These are phyloP conservation scores for Aspergillus costaricaensis DNA, from an alignment of 2,329 filamentous ascomycete species.

Conservation along the genomic window DNA sequence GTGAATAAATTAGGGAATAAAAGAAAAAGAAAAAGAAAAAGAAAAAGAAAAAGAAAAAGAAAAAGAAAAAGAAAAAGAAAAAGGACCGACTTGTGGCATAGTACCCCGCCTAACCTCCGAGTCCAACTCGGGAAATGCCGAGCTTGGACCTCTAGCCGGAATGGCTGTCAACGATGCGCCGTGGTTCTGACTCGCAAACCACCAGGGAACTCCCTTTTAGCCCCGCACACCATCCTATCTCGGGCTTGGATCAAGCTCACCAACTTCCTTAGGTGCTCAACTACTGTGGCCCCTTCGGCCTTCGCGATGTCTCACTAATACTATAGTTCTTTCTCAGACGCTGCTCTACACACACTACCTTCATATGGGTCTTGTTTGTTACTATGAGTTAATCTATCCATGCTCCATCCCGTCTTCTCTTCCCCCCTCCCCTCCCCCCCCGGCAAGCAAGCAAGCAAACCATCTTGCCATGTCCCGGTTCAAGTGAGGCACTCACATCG, in stretches of 20 bases:
- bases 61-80: too few species aligned
- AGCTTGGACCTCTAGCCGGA: slow-evolving; percentile 1
- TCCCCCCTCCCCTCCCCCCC: not conserved
- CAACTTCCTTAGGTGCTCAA: not conserved
- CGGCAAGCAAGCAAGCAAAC: not conserved
- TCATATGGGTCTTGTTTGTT: not conserved
- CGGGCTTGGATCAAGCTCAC: not conserved
- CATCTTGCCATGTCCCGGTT: not conserved
- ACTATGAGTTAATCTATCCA: not conserved
- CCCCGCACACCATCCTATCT: slow-evolving; percentile 1
- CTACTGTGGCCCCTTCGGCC: not conserved
- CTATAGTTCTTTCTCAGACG: not conserved
- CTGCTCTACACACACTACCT: not conserved
- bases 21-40: too few species aligned
- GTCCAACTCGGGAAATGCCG: slow-evolving; percentile 11
- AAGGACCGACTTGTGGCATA: too few species aligned
- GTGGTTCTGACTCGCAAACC: slow-evolving; percentile 4
- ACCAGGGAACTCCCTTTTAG: not conserved
- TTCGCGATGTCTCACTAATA: not conserved
- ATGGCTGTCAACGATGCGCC: not conserved
- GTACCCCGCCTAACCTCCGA: not conserved
- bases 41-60: too few species aligned
- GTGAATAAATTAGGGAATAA: too few species aligned
- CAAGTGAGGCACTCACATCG: not conserved
- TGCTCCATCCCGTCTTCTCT: not conserved